Evolutionary conservation across 176 grass and related monocot species (phyloP).

Genomic region (Cenchrus purpureus): DNA sequence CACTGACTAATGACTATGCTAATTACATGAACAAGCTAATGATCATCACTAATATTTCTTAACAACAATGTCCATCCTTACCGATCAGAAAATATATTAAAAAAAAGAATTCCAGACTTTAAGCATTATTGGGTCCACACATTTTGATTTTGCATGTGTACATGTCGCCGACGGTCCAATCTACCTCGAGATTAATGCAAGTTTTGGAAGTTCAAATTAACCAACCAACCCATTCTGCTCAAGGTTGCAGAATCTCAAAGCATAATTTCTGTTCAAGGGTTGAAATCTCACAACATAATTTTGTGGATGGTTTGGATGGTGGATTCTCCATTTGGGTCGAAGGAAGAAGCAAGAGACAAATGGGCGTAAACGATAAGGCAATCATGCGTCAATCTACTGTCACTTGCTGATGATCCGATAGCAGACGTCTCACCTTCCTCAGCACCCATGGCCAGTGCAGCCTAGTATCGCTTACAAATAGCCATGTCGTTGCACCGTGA

Average conservation of each 20-base stretch:
- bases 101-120: no score
- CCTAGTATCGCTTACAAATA: conserved; percentile 28
- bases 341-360: no score
- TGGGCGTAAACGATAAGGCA: neutral
- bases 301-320: no score
- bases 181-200: conserved; percentile 1
- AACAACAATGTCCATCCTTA: neutral
- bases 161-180: neutral
- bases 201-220: neutral
- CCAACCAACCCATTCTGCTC: neutral
- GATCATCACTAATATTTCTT: no score
- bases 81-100: no score
- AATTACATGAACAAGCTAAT: no score
- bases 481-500: neutral
- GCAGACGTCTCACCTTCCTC: conserved; percentile 19
- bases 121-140: neutral
- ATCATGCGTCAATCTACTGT: conserved; percentile 8
- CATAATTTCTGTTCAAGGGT: neutral
- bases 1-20: no score
- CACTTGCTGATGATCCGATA: neutral
- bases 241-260: neutral
- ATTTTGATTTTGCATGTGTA: neutral
- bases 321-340: no score
- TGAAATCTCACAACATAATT: neutral
- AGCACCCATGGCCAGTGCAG: no score